phyloP scores from a whole-genome alignment of 768 basidiomycete genomes.

The Termitomyces eurrhizus region DNA sequence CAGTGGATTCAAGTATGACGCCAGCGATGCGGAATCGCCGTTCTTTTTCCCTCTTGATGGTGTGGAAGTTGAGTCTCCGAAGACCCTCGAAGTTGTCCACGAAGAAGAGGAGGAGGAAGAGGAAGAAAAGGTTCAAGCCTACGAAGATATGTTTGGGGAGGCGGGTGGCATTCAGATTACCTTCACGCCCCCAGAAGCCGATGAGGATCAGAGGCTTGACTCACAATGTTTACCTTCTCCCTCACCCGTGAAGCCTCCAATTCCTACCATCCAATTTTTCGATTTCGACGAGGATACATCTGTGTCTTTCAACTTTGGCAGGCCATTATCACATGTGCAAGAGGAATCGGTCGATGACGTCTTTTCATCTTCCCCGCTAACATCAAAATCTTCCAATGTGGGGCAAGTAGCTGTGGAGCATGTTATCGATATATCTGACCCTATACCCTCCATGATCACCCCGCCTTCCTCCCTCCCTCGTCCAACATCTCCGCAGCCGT shows the following conservation, averaged over 20 bases:
- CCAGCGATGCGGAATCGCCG: constrained; percentile 49
- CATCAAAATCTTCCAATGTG: not conserved
- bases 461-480: constrained; percentile 32
- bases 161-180: constrained; percentile 72
- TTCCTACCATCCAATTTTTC: constrained; percentile 33
- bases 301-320: constrained; percentile 16
- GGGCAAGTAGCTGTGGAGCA: constrained; percentile 1
- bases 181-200: constrained; percentile 57
- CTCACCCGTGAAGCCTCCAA: constrained; percentile 22
- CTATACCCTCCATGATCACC: constrained; percentile 15
- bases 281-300: constrained; percentile 18
- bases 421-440: not conserved
- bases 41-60: constrained; percentile 40
- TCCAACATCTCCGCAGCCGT: constrained; percentile 17
- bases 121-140: constrained; percentile 30
- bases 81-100: constrained; percentile 33
- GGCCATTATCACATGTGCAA: constrained; percentile 6
- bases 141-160: constrained; percentile 55
- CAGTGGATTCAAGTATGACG: constrained; percentile 41
- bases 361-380: constrained; percentile 12
- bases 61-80: constrained; percentile 27
- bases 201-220: constrained; percentile 27
- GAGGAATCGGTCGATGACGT: not conserved
- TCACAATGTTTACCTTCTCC: constrained; percentile 26
- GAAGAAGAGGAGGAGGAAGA: constrained; percentile 45